Percentiles rank a stretch among this genome's conserved stretches.
Conservation (phyloP, 2,329 filamentous ascomycete genomes). For the Capronia americana region DNA sequence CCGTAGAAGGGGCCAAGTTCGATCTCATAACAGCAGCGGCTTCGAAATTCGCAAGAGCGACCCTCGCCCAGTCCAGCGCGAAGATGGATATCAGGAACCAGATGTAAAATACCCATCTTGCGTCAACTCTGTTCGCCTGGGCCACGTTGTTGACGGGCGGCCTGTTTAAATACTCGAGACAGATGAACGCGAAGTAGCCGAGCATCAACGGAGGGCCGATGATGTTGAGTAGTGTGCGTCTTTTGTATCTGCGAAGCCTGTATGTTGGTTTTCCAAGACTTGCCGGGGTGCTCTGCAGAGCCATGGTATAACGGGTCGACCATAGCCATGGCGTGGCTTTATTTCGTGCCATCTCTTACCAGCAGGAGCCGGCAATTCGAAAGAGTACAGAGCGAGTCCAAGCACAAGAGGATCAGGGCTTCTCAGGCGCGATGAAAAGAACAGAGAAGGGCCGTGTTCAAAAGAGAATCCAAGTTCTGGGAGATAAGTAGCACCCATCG, state of each 20-base stretch:
- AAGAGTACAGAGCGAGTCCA: no score
- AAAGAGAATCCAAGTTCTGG: no score
- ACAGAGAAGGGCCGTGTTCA: no score
- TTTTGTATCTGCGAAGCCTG: not conserved
- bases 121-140: not conserved
- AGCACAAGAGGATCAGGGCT: no score
- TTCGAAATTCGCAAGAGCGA: not conserved
- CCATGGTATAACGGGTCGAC: no score
- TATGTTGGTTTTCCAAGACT: not conserved
- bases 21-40: constrained; percentile 1
- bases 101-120: not conserved
- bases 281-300: no score
- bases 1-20: not conserved
- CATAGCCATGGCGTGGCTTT: no score
- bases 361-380: no score
- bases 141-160: not conserved
- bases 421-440: no score
- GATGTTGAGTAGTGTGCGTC: not conserved
- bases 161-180: not conserved
- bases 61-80: not conserved
- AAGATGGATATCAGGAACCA: constrained; percentile 5
- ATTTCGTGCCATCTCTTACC: no score
- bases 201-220: not conserved
- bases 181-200: constrained; percentile 1
- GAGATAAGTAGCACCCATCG: no score